A percentile compares a stretch with the other conserved stretches of the same genome.
Conservation (phyloP, 345 rosid species). For the Lepidium didymum region DNA sequence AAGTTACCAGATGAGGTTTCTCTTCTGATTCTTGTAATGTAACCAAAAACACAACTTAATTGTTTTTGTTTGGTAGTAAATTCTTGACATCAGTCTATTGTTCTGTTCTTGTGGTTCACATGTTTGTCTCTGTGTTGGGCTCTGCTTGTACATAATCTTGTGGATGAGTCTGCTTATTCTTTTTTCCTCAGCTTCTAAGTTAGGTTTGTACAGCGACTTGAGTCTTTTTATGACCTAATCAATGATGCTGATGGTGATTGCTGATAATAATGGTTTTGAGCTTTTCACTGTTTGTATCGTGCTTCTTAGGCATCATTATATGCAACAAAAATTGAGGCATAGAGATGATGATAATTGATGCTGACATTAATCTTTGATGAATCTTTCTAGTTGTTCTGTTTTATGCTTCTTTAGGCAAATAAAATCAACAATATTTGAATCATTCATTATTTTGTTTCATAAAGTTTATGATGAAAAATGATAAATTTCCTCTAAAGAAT, state of each 20-base stretch:
- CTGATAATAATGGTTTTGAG: not conserved
- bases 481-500: not conserved
- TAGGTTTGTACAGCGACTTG: slow-evolving; percentile 14
- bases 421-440: not conserved
- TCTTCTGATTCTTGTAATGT: slow-evolving; percentile 16
- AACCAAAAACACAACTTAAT: not conserved
- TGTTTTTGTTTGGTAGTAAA: slow-evolving; percentile 11
- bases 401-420: not conserved
- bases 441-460: too few species aligned
- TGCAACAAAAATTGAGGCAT: not conserved
- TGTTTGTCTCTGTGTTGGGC: slow-evolving; percentile 4
- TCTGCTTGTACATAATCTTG: slow-evolving; percentile 18
- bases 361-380: not conserved
- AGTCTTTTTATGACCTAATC: slow-evolving; percentile 1
- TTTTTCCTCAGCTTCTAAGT: not conserved
- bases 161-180: not conserved
- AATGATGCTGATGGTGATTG: not conserved
- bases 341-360: not conserved
- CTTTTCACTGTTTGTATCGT: not conserved
- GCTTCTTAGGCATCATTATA: not conserved
- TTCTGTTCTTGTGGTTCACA: slow-evolving; percentile 12
- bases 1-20: slow-evolving; percentile 19
- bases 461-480: not conserved
- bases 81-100: slow-evolving; percentile 16
- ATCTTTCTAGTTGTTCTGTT: not conserved